These are phyloP conservation scores for Fusarium albidum DNA, from an alignment of 2,329 filamentous ascomycete genomes.

Conservation along the genomic window DNA sequence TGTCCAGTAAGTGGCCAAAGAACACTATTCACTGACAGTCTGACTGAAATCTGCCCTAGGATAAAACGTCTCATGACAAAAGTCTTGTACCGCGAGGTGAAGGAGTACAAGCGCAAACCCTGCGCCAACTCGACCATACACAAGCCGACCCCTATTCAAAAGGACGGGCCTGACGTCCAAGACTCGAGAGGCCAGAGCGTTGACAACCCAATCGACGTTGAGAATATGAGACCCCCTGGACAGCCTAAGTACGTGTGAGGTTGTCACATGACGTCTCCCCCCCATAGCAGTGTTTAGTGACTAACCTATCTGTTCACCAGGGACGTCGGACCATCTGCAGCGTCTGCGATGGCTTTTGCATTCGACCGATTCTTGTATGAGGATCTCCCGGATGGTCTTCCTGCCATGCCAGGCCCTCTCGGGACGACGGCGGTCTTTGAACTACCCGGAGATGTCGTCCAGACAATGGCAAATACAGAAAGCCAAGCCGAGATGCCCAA, in stretches of 20 bases:
- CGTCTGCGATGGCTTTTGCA: no score
- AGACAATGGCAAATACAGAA: neutral
- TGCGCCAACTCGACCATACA: accelerated
- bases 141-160: accelerated
- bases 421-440: neutral
- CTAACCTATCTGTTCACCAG: neutral
- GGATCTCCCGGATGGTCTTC: neutral
- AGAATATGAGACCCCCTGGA: neutral
- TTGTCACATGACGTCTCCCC: accelerated
- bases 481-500: neutral
- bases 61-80: constrained; percentile 22
- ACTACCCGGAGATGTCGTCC: neutral
- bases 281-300: no score
- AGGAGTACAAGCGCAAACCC: constrained; percentile 14
- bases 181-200: neutral
- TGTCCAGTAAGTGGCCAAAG: constrained; percentile 18
- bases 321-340: neutral
- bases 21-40: no score
- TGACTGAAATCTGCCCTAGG: neutral
- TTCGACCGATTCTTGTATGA: neutral
- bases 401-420: neutral
- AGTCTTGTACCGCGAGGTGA: constrained; percentile 19
- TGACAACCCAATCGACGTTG: constrained; percentile 19
- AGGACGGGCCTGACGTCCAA: neutral
- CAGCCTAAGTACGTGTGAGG: constrained; percentile 8